Base-by-base conservation (phyloP, 108 stramenopile species). In the Bacterosira constricta region DNA sequence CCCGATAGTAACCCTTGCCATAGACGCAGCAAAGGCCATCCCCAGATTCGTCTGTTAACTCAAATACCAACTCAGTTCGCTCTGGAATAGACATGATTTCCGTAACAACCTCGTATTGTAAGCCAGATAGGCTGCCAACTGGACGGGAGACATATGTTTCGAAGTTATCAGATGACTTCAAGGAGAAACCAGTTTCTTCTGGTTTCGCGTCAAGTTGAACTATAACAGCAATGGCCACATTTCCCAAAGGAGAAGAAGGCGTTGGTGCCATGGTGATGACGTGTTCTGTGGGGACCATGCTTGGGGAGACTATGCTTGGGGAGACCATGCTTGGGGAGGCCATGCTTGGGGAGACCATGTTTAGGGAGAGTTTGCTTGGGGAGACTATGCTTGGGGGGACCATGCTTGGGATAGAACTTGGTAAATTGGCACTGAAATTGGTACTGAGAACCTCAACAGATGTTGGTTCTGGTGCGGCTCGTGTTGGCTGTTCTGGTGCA, bases 1-100 rank as follows among this genome's bases (percentile, higher is more conserved):
- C 69, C 13, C 57, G 38, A 42, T 70, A 70, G 36, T 70, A 70
- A 32, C 69, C 69, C 58, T 49, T 49, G 4, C 57, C 69, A 54
- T 65, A 9, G 17, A 34, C 49, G 21, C 63, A 65, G 21, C 63
- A 65, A 30, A 67, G 50, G 0, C 37, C 57, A 34, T 59, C 53
- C 10, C 66, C 66, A 20, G 54, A 35, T 47, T 20, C 27, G 23
- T 58, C 58, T 15, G 31, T 12, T 2, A 70, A 9, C 12, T 55
- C 36, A 37, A 70, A 70, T 1, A 59, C 11, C 1, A 70, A 36
- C 27, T 46, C 35, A 23, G 45, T 70, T 25, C 35, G 34, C 30
- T 12, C 37, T 18, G 58, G 69, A 23, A 70, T 56, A 35, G 49
- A 35, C 18, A 70, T 2, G n/a, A 60, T 29, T 42, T 70, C 69